Evolutionary conservation across 441 rosid species (phyloP), one percentile per base, ranked within the genome.

Genomic region (Rhodomyrtus psidioides): DNA sequence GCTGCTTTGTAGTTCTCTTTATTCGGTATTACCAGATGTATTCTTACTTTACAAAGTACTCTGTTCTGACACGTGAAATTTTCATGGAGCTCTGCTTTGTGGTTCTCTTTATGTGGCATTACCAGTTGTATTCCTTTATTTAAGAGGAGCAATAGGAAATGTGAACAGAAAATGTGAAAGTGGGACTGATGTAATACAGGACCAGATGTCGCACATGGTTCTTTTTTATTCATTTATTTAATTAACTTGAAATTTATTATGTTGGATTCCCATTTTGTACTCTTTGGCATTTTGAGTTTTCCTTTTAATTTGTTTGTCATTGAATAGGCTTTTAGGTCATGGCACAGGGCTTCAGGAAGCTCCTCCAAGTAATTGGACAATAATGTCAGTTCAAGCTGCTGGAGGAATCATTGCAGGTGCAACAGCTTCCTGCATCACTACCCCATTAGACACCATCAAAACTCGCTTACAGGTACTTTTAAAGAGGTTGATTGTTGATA

Each of bases 371-470:
- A 85, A 90, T 85, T 88, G 79, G 85, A 94, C 87, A 87, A 89
- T 96, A 85, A 90, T 95, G 53, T 79, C 91, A 59, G 99, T 96
- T 89, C 98, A 96, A 90, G 99, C 95, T 70, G 89, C 88, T 75
- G 99, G 99, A 90, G 99, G 99, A 87, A 89, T 96, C 85, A 90
- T 95, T 79, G 99, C 98, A 1, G 99, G 99, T 88, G 99, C 96
- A 85, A 92, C 98, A 58, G 98, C 99, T 34, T 94, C 99, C 85
- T 91, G 95, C 86, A 92, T 97, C 88, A 96, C 98, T 55, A 96
- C 98, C 46, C 99, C 99, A 49, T 86, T 97, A 91, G 99, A 97
- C 90, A 97, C 98, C 44, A 92, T 96, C 87, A 97, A 96, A 93
- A 97, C 98, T 49, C 97, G 98, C 53, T 89, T 97, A 55, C 98